Conservation (phyloP, 805 yeast species). For the Tetrapisispora nanseiensis region DNA sequence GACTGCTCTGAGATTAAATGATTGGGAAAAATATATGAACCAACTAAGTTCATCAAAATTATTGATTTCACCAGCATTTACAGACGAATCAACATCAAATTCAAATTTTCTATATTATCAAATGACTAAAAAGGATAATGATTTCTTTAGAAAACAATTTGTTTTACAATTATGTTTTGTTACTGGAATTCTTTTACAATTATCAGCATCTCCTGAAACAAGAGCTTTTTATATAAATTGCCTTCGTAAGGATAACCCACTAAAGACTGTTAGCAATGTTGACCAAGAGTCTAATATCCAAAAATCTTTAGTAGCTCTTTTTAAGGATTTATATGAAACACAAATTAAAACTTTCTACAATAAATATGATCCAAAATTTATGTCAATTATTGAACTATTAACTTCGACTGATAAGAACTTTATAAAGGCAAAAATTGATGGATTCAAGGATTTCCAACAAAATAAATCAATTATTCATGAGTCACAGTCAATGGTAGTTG, state of each 20-base stretch:
- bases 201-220: constrained; percentile 13
- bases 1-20: not conserved
- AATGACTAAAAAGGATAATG: constrained; percentile 14
- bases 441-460: constrained; percentile 17
- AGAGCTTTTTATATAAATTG: constrained; percentile 14
- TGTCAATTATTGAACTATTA: constrained; percentile 8
- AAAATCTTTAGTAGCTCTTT: constrained; percentile 9
- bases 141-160: constrained; percentile 24
- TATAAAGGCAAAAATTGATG: constrained; percentile 16
- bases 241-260: constrained; percentile 17
- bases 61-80: constrained; percentile 12
- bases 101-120: constrained; percentile 16
- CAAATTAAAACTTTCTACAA: constrained; percentile 18
- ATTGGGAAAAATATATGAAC: not conserved
- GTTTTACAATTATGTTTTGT: constrained; percentile 19
- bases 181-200: constrained; percentile 8
- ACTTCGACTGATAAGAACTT: constrained; percentile 10
- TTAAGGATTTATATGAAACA: constrained; percentile 10
- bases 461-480: constrained; percentile 6
- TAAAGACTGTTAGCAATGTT: constrained; percentile 6
- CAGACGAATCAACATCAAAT: constrained; percentile 17
- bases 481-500: constrained; percentile 1
- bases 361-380: constrained; percentile 18
- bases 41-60: not conserved
- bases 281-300: constrained; percentile 10